Base-by-base conservation (phyloP, 352 stramenopile species). In the Globisporangium paddicum region DNA sequence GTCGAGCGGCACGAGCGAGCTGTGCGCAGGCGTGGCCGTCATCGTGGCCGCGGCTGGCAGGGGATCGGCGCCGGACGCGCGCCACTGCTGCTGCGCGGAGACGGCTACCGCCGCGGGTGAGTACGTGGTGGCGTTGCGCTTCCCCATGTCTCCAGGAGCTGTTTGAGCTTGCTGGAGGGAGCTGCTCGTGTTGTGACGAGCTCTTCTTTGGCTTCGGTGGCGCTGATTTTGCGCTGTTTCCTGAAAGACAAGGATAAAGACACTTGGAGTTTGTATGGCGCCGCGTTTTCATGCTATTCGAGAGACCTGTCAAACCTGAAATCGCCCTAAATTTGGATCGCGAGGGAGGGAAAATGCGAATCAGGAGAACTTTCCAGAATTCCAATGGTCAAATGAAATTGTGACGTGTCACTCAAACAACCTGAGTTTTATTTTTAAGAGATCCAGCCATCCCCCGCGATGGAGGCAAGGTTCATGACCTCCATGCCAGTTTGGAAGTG, bases 231-330 rank as follows among this genome's bases (percentile, higher is more conserved):
- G 42, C 21, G 5, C 5, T 41, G 14, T 14, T 21, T 44, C n/a
- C 35, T 41, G 13, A 5, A 42, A 42, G n/a, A 42, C 10, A 13
- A 14, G 3, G 16, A 38, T 0, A 21, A 21, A n/a, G 3, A 14
- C 5, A 35, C 45, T 51, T 35, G 45, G 45, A 21, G 45, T 51
- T 51, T 51, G 45, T 51, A 51, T 51, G 6, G n/a, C n/a, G n/a
- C n/a, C n/a, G n/a, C n/a, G 13, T 42, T 44, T 7, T 44, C 16
- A 44, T 44, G 38, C 38, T 9, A 44, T 44, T 44, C 38, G 10
- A 11, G 38, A 42, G 37, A 7, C 5, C 2, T 13, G 32, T 37
- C 13, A 37, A 37, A 8, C 32, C 13, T 37, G 32, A 37, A 37
- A 37, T 32, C 28, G 3, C 6, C 3, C 6, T 32, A 42, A 42